Evolutionary conservation across 164 flowering plant species (phyloP).

Genomic region (Platanus orientalis): DNA sequence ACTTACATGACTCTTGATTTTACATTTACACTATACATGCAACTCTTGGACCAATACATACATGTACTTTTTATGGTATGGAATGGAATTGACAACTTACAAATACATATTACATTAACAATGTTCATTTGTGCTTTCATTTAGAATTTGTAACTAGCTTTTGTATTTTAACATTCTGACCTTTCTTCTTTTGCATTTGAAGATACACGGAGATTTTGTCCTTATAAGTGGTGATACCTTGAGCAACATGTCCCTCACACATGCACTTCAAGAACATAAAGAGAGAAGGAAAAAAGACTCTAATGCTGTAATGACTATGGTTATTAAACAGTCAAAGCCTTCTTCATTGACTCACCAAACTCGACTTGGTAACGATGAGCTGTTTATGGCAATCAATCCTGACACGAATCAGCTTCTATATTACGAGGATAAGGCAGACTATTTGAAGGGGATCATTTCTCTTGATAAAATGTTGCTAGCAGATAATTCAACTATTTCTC

Average conservation of each 20-base stretch:
- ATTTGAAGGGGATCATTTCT: slow-evolving; percentile 48
- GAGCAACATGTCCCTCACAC: slow-evolving; percentile 85
- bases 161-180: not conserved
- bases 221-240: slow-evolving; percentile 93
- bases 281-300: slow-evolving; percentile 79
- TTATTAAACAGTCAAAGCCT: slow-evolving; percentile 76
- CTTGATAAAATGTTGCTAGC: slow-evolving; percentile 64
- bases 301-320: slow-evolving; percentile 94
- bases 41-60: no score
- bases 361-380: slow-evolving; percentile 90
- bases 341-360: slow-evolving; percentile 70
- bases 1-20: no score
- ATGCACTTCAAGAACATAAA: slow-evolving; percentile 78
- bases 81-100: no score
- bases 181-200: slow-evolving; percentile 13
- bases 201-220: slow-evolving; percentile 92
- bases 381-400: slow-evolving; percentile 86
- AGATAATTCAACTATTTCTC: slow-evolving; percentile 51
- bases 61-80: no score
- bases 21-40: no score
- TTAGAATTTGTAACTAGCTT: not conserved
- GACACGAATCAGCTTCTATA: slow-evolving; percentile 72
- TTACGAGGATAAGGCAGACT: slow-evolving; percentile 74
- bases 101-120: no score
- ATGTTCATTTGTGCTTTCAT: no score